Base-by-base conservation (phyloP, 306 rosid genomes). In the Leucaena leucocephala region DNA sequence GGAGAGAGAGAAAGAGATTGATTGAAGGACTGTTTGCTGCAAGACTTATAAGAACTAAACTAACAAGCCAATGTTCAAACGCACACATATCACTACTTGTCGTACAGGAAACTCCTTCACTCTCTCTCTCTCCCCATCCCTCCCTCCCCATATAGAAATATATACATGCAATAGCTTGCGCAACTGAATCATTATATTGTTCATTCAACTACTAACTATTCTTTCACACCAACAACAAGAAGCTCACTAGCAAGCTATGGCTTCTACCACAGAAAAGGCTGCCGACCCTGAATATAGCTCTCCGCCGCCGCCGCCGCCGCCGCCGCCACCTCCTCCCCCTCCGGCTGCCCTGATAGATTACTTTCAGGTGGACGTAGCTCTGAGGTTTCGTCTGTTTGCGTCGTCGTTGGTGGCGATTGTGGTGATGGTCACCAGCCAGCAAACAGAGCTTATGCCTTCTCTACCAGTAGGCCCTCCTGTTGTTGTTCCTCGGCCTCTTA, bases 381-480 rank as follows among this genome's bases (percentile, higher is more conserved):
- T 95, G 34, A 87, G 98, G 84, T 46, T 87, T 76, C 6, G 92
- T 45, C 68, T 95, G 80, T 92, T 95, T 82, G 95, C 91, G 36
- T 76, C 98, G 58, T 82, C 91, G 33, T 12, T 95, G 55, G 83
- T 86, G 4, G 85, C 94, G 55, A 70, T 95, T 48, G 73, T 92
- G 79, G 90, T 90, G 8, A 46, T 83, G 0, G 94, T 95, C 84
- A 95, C 97, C 40, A 78, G 96, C 76, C 67, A 95, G 33, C 90
- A 95, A 81, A 91, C 94, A 0, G 73, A 86, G 45, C 1, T 14
- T 0, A 3, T 39, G 35, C 35, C 45, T 17, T 14, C 17, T 12
- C 15, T 38, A 39, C 2, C 34, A 54, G 42, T 27, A 63, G 2
- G 43, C 40, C 2, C 14, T 5, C 73, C 54, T 75, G 12, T 4